These are phyloP conservation scores for Leccinum olivaceopallidum DNA, from an alignment of 768 basidiomycete genomes.

Conservation along the genomic window DNA sequence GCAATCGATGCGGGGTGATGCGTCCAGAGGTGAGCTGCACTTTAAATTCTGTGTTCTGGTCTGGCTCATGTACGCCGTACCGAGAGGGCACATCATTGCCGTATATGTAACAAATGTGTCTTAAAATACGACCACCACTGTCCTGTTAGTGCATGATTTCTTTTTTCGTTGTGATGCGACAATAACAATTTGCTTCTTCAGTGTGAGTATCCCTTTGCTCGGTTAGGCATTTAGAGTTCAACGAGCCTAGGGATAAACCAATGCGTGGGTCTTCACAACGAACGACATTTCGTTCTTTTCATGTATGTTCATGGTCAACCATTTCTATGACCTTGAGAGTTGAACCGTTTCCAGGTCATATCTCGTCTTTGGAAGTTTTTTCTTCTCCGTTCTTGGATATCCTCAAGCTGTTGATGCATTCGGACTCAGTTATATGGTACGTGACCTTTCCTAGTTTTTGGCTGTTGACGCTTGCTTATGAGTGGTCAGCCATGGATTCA, in stretches of 20 bases:
- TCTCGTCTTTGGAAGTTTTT: slow-evolving; percentile 70
- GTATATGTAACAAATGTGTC: slow-evolving; percentile 87
- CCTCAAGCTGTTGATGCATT: slow-evolving; percentile 55
- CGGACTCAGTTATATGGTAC: slow-evolving; percentile 50
- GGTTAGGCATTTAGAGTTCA: slow-evolving; percentile 7
- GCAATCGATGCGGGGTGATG: slow-evolving; percentile 63
- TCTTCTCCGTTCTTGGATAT: slow-evolving; percentile 65
- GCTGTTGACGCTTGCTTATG: neutral
- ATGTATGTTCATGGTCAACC: slow-evolving; percentile 52
- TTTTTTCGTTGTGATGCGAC: neutral
- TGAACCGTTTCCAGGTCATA: slow-evolving; percentile 58
- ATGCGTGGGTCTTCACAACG: slow-evolving; percentile 95
- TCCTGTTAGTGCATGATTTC: slow-evolving; percentile 56
- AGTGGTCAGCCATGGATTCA: slow-evolving; percentile 51
- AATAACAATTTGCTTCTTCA: slow-evolving; percentile 16
- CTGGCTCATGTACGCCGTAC: slow-evolving; percentile 16
- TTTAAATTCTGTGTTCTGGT: neutral
- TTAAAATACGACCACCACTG: slow-evolving; percentile 92
- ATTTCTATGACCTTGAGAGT: neutral
- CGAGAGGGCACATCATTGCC: slow-evolving; percentile 91
- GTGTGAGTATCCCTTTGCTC: slow-evolving; percentile 37
- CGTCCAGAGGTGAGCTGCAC: slow-evolving; percentile 72
- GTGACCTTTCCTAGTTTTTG: slow-evolving; percentile 6
- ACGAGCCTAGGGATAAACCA: slow-evolving; percentile 81
- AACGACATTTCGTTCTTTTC: slow-evolving; percentile 94